phyloP scores from a whole-genome alignment of 495 filamentous ascomycete species.

The Corynascus novoguineensis region DNA sequence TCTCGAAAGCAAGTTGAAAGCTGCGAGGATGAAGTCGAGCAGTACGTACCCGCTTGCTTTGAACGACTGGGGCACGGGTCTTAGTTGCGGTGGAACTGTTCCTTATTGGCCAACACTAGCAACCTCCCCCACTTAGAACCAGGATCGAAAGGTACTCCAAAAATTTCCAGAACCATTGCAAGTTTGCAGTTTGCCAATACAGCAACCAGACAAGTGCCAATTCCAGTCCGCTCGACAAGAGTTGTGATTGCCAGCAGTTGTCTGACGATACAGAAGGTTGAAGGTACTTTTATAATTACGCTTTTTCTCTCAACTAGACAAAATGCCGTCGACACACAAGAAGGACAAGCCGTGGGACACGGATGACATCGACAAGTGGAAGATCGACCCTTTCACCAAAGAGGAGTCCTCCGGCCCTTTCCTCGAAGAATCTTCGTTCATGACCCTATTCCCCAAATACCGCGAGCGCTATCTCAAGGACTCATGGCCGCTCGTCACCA shows the following conservation, averaged over 20 bases:
- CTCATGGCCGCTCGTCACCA: conserved; percentile 81
- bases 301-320: conserved; percentile 3
- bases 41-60: no score
- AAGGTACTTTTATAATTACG: no score
- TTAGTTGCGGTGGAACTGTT: background rate
- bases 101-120: conserved; percentile 5
- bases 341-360: conserved; percentile 97
- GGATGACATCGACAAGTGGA: conserved; percentile 97
- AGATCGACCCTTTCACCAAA: conserved; percentile 79
- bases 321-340: conserved; percentile 91
- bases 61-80: no score
- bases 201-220: background rate
- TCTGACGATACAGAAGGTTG: no score
- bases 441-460: conserved; percentile 94
- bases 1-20: no score
- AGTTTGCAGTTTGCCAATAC: background rate
- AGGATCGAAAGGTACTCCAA: conserved; percentile 18
- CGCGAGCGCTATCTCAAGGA: conserved; percentile 89
- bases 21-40: no score
- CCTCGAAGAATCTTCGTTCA: conserved; percentile 81
- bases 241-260: background rate
- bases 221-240: background rate
- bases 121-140: conserved; percentile 9
- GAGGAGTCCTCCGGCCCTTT: conserved; percentile 85
- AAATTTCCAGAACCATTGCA: conserved; percentile 16